These are phyloP conservation scores for Candida sanyaensis DNA, from an alignment of 1,139 yeast species.

Conservation along the genomic window DNA sequence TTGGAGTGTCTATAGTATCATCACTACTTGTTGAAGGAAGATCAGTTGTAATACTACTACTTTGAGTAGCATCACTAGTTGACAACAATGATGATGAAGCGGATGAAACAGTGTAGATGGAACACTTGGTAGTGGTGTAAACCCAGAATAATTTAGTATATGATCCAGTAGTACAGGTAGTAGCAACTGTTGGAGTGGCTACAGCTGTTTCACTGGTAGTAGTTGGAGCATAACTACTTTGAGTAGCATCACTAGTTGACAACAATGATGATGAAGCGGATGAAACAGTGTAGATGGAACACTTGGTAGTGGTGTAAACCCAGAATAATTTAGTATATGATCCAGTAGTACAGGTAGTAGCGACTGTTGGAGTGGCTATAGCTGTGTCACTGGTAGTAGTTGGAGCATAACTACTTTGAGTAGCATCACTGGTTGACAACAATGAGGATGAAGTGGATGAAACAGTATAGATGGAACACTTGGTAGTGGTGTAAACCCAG, in stretches of 20 bases:
- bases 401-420: not conserved
- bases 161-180: not conserved
- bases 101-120: not conserved
- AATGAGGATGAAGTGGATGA: not conserved
- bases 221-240: not conserved
- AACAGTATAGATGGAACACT: slow-evolving; percentile 1
- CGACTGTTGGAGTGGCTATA: not conserved
- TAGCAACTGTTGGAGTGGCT: slow-evolving; percentile 12
- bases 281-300: not conserved
- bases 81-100: not conserved
- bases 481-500: not conserved
- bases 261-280: not conserved
- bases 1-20: not conserved
- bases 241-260: not conserved
- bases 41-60: no score
- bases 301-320: not conserved
- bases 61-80: not conserved
- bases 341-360: not conserved
- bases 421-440: not conserved
- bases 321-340: not conserved
- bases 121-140: not conserved
- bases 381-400: not conserved
- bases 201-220: slow-evolving; percentile 12
- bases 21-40: not conserved
- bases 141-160: not conserved